A percentile compares a stretch with the other conserved stretches of the same genome.
phyloP scores from a whole-genome alignment of 2,329 filamentous ascomycete genomes.

The Aspergillus quadricinctus region DNA sequence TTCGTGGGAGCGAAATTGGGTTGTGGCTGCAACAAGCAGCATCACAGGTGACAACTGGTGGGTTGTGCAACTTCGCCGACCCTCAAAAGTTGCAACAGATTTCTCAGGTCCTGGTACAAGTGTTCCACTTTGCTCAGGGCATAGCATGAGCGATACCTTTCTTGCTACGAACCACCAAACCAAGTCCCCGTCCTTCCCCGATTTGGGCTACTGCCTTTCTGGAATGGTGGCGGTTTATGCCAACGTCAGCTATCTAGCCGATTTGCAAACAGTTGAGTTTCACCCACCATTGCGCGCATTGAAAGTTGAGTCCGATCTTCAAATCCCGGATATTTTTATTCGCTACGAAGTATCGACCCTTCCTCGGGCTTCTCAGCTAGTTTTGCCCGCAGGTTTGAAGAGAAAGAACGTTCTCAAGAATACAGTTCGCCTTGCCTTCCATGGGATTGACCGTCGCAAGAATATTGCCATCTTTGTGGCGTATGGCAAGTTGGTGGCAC shows the following conservation, averaged over 20 bases:
- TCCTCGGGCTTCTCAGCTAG: conserved; percentile 27
- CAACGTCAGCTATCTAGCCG: conserved; percentile 32
- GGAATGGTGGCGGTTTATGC: conserved; percentile 36
- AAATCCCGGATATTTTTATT: conserved; percentile 33
- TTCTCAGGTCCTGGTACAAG: conserved; percentile 8
- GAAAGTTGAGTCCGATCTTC: conserved; percentile 25
- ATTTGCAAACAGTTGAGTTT: conserved; percentile 24
- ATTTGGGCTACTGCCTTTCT: conserved; percentile 32
- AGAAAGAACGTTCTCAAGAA: conserved; percentile 28
- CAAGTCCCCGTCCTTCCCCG: conserved; percentile 28
- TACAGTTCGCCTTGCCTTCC: conserved; percentile 35
- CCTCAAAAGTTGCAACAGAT: conserved; percentile 12
- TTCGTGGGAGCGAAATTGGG: conserved; percentile 71
- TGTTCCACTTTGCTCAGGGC: conserved; percentile 19
- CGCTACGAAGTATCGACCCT: conserved; percentile 29
- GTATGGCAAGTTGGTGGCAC: conserved; percentile 28
- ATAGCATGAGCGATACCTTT: conserved; percentile 27
- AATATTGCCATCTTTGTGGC: conserved; percentile 33
- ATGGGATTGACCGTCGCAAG: conserved; percentile 32
- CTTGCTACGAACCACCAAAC: conserved; percentile 16
- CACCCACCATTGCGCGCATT: conserved; percentile 28
- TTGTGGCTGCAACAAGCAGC: conserved; percentile 65
- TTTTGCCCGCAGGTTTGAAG: conserved; percentile 21
- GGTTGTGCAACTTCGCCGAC: conserved; percentile 49
- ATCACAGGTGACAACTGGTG: conserved; percentile 75